phyloP scores from a whole-genome alignment of 768 basidiomycete genomes.

The Amanita molliuscula region DNA sequence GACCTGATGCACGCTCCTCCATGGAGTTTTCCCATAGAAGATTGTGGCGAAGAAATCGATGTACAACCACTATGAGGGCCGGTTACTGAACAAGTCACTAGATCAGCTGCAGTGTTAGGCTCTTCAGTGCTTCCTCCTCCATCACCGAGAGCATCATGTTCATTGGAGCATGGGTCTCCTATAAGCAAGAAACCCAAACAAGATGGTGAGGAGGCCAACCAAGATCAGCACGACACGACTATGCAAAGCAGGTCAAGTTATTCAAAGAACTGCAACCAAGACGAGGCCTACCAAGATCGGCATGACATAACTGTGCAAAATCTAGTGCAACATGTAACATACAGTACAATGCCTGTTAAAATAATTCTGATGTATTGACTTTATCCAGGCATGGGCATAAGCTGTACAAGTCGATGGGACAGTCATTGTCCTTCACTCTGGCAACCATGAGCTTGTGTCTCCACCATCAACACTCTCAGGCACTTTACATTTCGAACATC shows the following conservation, averaged over 20 bases:
- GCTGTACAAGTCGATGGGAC: slow-evolving; percentile 8
- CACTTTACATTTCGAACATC: slow-evolving; percentile 11
- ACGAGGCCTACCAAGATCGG: slow-evolving; percentile 1
- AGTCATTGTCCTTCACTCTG: slow-evolving; percentile 12
- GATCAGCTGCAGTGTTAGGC: slow-evolving; percentile 2
- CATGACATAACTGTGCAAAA: slow-evolving; percentile 6
- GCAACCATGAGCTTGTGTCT: slow-evolving; percentile 12
- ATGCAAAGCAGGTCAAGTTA: slow-evolving; percentile 7
- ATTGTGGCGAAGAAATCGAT: no score
- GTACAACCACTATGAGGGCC: no score
- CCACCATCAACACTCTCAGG: slow-evolving; percentile 11
- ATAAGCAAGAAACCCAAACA: background rate
- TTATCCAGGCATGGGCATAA: slow-evolving; percentile 12
- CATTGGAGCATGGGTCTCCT: no score
- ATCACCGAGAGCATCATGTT: background rate
- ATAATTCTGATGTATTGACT: slow-evolving; percentile 6
- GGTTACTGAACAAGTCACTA: background rate
- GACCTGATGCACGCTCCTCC: slow-evolving; percentile 10
- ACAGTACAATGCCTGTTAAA: slow-evolving; percentile 5
- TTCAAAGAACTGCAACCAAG: background rate
- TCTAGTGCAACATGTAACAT: slow-evolving; percentile 13
- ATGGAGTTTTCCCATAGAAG: slow-evolving; percentile 8
- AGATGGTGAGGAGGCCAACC: slow-evolving; percentile 2
- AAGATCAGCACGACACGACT: slow-evolving; percentile 5
- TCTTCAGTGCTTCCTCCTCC: background rate